Conservation (phyloP, 2,329 filamentous ascomycete species). For the Tolypocladium amazonense region DNA sequence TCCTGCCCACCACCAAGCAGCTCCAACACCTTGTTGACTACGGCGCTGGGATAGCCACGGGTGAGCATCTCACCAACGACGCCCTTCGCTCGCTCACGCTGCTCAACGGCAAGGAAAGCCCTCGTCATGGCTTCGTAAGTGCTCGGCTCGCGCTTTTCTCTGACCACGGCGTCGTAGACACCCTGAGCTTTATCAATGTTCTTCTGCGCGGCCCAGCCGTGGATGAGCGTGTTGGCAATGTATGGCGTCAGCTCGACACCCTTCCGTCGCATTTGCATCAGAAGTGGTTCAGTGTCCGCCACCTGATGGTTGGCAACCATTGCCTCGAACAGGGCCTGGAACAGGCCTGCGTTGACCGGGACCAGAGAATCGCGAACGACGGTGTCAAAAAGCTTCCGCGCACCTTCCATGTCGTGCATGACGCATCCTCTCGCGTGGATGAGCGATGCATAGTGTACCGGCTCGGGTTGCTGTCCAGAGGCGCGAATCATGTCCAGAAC, state of each 20-base stretch:
- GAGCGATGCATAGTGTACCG: conserved; percentile 89
- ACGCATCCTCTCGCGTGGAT: conserved; percentile 96
- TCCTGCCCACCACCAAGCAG: conserved; percentile 57
- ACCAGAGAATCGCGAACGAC: conserved; percentile 60
- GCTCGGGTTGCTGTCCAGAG: conserved; percentile 68
- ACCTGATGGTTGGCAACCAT: conserved; percentile 94
- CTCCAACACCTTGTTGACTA: conserved; percentile 88
- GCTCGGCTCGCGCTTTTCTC: conserved; percentile 80
- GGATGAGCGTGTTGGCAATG: conserved; percentile 96
- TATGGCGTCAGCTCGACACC: conserved; percentile 86
- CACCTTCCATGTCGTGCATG: conserved; percentile 79
- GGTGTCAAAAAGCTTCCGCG: conserved; percentile 70
- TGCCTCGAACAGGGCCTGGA: conserved; percentile 92
- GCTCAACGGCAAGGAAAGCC: conserved; percentile 76
- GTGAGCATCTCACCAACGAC: conserved; percentile 86
- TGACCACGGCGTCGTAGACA: conserved; percentile 70
- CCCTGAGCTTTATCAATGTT: conserved; percentile 67
- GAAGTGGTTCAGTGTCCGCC: conserved; percentile 59
- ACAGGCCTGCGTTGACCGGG: conserved; percentile 71
- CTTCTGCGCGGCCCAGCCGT: conserved; percentile 84
- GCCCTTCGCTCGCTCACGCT: conserved; percentile 62
- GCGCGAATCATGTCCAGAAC: conserved; percentile 70
- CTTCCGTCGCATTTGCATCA: conserved; percentile 63
- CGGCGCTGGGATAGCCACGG: conserved; percentile 81
- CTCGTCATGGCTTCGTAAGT: conserved; percentile 98